These are phyloP conservation scores for Talaromyces sp. DNA, from an alignment of 2,329 filamentous ascomycete species.

Conservation along the genomic window DNA sequence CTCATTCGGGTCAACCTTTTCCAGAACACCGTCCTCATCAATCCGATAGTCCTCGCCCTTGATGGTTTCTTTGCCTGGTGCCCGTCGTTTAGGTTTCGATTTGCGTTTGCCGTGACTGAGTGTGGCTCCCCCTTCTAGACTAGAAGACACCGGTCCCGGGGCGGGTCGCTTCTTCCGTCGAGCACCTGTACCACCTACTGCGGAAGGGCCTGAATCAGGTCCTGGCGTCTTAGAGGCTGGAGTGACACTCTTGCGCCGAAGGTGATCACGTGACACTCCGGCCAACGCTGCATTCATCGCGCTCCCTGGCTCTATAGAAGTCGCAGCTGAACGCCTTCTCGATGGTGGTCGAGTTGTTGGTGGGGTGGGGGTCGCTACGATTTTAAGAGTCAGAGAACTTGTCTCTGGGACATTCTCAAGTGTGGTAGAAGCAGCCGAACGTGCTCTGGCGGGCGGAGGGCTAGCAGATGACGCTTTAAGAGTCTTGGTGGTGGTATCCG, in stretches of 20 bases:
- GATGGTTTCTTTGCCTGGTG: conserved; percentile 28
- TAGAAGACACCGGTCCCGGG: conserved; percentile 56
- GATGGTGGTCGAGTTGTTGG: conserved; percentile 32
- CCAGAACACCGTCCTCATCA: conserved; percentile 47
- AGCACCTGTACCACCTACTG: conserved; percentile 26
- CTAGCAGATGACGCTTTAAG: conserved; percentile 11
- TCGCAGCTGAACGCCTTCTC: conserved; percentile 29
- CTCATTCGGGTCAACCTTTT: conserved; percentile 59
- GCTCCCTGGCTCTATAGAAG: conserved; percentile 27
- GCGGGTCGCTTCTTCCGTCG: conserved; percentile 57
- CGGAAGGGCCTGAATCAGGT: conserved; percentile 36
- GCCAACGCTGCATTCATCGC: conserved; percentile 11
- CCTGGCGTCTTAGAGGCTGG: conserved; percentile 39
- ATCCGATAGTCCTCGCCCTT: conserved; percentile 40
- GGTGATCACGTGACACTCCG: conserved; percentile 28
- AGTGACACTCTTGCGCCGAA: conserved; percentile 42
- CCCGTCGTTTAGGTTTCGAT: conserved; percentile 48
- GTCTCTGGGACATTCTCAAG: conserved; percentile 5
- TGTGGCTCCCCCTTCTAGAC: conserved; percentile 58
- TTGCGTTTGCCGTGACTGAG: conserved; percentile 60
- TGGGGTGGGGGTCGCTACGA: conserved; percentile 29
- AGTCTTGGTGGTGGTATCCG: conserved; percentile 2
- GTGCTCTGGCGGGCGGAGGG: conserved; percentile 14
- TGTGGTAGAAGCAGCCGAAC: conserved; percentile 9
- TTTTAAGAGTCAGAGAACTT: conserved; percentile 21